A percentile compares a stretch with the other conserved stretches of the same genome.
phyloP scores from a whole-genome alignment of 116 monocot species.

The Thalassia testudinum region DNA sequence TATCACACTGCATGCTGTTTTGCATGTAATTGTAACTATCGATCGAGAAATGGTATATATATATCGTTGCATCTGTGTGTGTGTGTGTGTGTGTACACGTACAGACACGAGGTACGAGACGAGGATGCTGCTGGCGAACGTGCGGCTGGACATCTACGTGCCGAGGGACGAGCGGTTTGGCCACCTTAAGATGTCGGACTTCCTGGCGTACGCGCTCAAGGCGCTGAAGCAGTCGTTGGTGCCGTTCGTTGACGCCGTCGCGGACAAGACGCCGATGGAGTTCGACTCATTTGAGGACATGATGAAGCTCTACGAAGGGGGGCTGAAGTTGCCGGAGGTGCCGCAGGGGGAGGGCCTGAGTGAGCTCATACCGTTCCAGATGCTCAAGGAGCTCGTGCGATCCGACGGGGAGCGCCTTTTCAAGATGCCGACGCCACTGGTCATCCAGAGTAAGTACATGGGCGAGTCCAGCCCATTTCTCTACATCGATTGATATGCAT shows the following conservation, averaged over 20 bases:
- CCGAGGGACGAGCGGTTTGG: slow-evolving; percentile 88
- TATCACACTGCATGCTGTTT: too few species aligned
- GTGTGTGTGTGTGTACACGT: too few species aligned
- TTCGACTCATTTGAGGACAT: slow-evolving; percentile 20
- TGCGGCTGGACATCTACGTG: slow-evolving; percentile 54
- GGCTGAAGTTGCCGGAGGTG: slow-evolving; percentile 10
- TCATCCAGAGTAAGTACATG: slow-evolving; percentile 34
- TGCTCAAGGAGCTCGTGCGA: slow-evolving; percentile 34
- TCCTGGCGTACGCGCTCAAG: slow-evolving; percentile 26
- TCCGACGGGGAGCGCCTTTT: slow-evolving; percentile 27
- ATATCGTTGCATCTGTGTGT: too few species aligned
- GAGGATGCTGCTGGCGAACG: slow-evolving; percentile 5
- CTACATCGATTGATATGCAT: too few species aligned
- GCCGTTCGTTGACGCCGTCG: slow-evolving; percentile 7
- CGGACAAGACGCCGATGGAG: slow-evolving; percentile 15
- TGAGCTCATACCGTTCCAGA: slow-evolving; percentile 30
- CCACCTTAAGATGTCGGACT: slow-evolving; percentile 60
- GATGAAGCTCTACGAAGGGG: slow-evolving; percentile 15
- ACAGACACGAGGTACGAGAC: slow-evolving; percentile 13
- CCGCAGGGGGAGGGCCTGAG: not conserved
- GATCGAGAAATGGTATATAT: too few species aligned
- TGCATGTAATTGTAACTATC: too few species aligned
- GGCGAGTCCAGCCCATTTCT: too few species aligned
- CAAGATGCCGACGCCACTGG: slow-evolving; percentile 41
- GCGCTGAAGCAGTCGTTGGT: slow-evolving; percentile 6